These are phyloP conservation scores for Apiospora rasikravindrae DNA, from an alignment of 2,329 filamentous ascomycete genomes.

Conservation along the genomic window DNA sequence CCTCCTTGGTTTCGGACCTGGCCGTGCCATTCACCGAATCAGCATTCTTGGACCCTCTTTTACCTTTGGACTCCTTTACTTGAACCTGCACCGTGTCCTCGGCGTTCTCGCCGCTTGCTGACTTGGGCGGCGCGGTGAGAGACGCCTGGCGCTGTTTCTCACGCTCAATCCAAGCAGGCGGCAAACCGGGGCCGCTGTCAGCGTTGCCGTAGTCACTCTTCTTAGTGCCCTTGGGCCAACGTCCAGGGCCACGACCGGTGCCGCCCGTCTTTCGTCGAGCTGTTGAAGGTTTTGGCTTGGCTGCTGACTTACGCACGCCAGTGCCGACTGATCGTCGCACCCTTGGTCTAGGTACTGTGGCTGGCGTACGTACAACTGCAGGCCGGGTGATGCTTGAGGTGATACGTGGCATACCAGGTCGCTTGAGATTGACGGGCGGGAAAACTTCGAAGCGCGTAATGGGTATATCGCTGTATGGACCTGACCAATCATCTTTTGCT, in stretches of 20 bases:
- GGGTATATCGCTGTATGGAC: constrained; percentile 64
- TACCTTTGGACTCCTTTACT: constrained; percentile 41
- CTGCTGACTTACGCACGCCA: constrained; percentile 39
- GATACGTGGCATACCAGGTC: constrained; percentile 50
- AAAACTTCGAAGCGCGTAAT: constrained; percentile 78
- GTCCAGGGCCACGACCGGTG: constrained; percentile 67
- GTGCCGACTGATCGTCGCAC: constrained; percentile 44
- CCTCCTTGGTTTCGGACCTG: constrained; percentile 28
- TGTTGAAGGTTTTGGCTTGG: constrained; percentile 48
- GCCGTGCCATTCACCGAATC: constrained; percentile 29
- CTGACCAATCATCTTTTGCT: constrained; percentile 44
- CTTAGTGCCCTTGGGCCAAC: constrained; percentile 72
- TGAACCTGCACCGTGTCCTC: constrained; percentile 44
- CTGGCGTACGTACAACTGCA: constrained; percentile 32
- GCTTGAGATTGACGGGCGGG: constrained; percentile 64
- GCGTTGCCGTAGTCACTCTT: constrained; percentile 72
- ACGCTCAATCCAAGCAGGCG: constrained; percentile 58
- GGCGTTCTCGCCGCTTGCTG: constrained; percentile 29
- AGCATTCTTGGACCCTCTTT: constrained; percentile 36
- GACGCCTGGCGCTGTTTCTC: constrained; percentile 28
- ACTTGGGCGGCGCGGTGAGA: neutral
- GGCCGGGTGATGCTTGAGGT: constrained; percentile 43
- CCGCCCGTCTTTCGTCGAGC: constrained; percentile 64
- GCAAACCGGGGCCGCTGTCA: constrained; percentile 67
- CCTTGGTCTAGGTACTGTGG: constrained; percentile 41